phyloP scores from a whole-genome alignment of 2,329 filamentous ascomycete genomes.

The Calcarisporium arbuscula region DNA sequence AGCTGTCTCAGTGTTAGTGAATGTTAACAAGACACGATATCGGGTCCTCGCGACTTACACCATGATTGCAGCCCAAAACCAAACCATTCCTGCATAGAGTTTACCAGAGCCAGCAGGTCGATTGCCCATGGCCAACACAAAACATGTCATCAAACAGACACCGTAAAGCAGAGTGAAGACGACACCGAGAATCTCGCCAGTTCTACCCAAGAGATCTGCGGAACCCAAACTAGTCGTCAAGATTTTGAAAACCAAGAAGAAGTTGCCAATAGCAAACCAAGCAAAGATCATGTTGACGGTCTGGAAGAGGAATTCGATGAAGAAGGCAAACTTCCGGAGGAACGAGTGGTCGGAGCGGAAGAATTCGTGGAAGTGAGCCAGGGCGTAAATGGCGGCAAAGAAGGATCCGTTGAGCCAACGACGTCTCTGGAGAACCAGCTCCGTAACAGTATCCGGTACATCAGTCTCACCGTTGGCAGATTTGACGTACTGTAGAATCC shows the following conservation, averaged over 20 bases:
- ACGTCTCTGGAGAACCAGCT: constrained; percentile 90
- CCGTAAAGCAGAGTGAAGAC: constrained; percentile 97
- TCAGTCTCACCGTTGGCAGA: constrained; percentile 95
- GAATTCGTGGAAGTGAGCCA: constrained; percentile 93
- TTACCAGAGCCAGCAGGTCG: constrained; percentile 88
- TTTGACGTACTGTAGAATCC: constrained; percentile 98
- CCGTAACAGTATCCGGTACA: constrained; percentile 87
- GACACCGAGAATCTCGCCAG: constrained; percentile 75
- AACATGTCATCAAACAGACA: constrained; percentile 85
- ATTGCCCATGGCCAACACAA: constrained; percentile 90
- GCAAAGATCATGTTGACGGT: constrained; percentile 96
- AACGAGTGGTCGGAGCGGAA: constrained; percentile 88
- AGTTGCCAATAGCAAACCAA: constrained; percentile 98
- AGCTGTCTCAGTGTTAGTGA: constrained; percentile 41
- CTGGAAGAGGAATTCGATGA: constrained; percentile 91
- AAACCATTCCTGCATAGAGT: constrained; percentile 95
- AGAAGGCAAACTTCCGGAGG: constrained; percentile 80
- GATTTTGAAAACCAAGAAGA: constrained; percentile 98
- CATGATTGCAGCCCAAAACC: constrained; percentile 97
- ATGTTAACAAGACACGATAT: background rate
- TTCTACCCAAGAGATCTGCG: constrained; percentile 61
- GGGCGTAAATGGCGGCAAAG: constrained; percentile 93
- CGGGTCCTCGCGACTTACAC: constrained; percentile 47
- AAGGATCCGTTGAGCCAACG: constrained; percentile 98
- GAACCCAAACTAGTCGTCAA: constrained; percentile 79